Evolutionary conservation across 495 filamentous ascomycete genomes (phyloP), one percentile per base, ranked within the genome.

Genomic region (Hyphodiscus hymeniophilus): DNA sequence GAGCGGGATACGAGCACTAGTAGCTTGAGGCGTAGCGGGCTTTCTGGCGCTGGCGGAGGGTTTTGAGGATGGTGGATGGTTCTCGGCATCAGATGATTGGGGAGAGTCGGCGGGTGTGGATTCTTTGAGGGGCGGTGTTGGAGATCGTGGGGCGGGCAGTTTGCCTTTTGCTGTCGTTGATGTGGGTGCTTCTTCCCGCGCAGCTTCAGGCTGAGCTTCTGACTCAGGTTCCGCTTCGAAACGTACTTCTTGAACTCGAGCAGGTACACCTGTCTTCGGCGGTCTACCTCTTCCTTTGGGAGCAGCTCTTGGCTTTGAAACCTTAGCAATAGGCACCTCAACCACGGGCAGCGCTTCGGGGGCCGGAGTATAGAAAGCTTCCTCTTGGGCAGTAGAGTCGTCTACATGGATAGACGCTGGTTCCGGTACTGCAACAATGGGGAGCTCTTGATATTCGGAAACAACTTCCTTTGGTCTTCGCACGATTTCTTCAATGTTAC

Each of bases 21-120:
- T 59, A 63, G 55, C 63, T 38, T 49, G 64, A 26, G 52, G 52
- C n/a, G 56, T 58, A 5, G 41, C 28, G 3, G 45, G 38, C 30
- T 49, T 59, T 28, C 52, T 55, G 3, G 48, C 47, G 22, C 35
- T 48, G 28, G 50, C 51, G 0, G 72, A 68, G 2, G 71, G 73
- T 44, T 72, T 76, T 3, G 80, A 76, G 1, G 81, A 81, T 3
- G 84, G 85, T 0, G 84, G 84, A 15, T 74, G 78, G 52, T 89
- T 89, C 58, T 89, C 85, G 1, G 82, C 84, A 64, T 89, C 81
- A n/a, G 85, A 89, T 3, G 84, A 80, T 50, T 87, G 84, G 0
- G 81, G 80, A 8, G 85, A 85, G 38, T 73, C 71, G 1, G 80
- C 81, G 4, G 78, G 78, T 38, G 55, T 58, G 6, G 23, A 11